Conservation (phyloP, 148 eudicot species). For the Salicornia ramosissima region DNA sequence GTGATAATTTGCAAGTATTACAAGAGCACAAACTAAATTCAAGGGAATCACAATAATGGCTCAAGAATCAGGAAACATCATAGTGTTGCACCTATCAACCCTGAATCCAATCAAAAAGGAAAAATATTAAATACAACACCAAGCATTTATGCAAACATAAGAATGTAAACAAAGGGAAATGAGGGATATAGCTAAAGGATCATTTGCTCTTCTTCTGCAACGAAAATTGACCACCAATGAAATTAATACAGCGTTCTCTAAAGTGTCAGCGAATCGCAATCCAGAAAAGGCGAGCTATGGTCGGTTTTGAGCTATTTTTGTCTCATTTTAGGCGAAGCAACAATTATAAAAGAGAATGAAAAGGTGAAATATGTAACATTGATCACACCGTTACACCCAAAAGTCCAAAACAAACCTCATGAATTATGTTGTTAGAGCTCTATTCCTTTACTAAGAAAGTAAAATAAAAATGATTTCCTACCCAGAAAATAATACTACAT, state of each 20-base stretch:
- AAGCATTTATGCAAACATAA: neutral
- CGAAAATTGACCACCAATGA: slow-evolving; percentile 15
- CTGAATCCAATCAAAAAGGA: slow-evolving; percentile 10
- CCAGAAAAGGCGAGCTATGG: too few species aligned
- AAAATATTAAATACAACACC: neutral
- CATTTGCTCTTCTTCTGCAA: neutral
- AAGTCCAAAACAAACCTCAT: neutral
- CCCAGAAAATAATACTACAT: neutral
- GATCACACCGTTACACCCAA: neutral
- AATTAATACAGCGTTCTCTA: neutral
- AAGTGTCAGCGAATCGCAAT: too few species aligned
- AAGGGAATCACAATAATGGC: slow-evolving; percentile 10
- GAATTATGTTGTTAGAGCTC: slow-evolving; percentile 6
- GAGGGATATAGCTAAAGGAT: neutral
- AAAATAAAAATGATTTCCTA: neutral
- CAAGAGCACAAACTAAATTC: neutral
- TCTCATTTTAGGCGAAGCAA: too few species aligned
- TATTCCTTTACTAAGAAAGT: neutral
- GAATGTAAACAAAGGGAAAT: neutral
- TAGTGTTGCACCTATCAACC: slow-evolving; percentile 11
- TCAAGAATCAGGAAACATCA: slow-evolving; percentile 18
- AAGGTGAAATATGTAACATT: too few species aligned
- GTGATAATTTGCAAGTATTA: slow-evolving; percentile 12
- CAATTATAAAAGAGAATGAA: too few species aligned
- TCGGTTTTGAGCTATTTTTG: too few species aligned